Percentiles rank a stretch among this genome's conserved stretches.
Conservation (phyloP, 805 yeast species). For the Wickerhamomyces canadensis region DNA sequence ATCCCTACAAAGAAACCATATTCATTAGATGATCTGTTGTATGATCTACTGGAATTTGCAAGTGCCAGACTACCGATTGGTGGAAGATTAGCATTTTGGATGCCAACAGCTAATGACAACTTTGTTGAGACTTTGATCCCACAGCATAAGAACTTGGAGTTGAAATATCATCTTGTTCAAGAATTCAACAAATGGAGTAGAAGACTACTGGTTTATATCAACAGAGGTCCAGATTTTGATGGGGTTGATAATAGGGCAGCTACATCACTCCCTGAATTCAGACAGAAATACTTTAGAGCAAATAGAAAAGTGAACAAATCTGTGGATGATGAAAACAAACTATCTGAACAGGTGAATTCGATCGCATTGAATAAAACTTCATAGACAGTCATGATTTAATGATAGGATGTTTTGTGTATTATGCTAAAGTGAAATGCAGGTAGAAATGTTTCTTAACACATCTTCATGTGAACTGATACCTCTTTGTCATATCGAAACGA, state of each 20-base stretch:
- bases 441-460: too few relatives aligned
- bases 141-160: constrained; percentile 64
- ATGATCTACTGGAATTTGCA: constrained; percentile 72
- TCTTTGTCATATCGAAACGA: too few relatives aligned
- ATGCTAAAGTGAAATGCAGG: too few relatives aligned
- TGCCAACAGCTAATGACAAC: constrained; percentile 94
- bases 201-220: constrained; percentile 73
- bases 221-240: constrained; percentile 49
- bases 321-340: not conserved
- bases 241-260: constrained; percentile 39
- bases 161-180: constrained; percentile 74
- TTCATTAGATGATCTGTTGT: constrained; percentile 67
- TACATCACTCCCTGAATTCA: constrained; percentile 22
- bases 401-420: too few relatives aligned
- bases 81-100: constrained; percentile 92
- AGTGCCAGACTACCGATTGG: constrained; percentile 62
- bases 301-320: constrained; percentile 2
- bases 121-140: constrained; percentile 67
- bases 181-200: constrained; percentile 93
- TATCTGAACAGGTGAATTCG: not conserved
- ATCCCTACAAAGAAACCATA: constrained; percentile 92
- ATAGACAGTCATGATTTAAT: too few relatives aligned
- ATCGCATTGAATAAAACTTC: constrained; percentile 2
- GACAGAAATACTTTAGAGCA: constrained; percentile 23
- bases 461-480: too few relatives aligned